Evolutionary conservation across 2,329 filamentous ascomycete genomes (phyloP), one percentile per base, ranked within the genome.

Genomic region (Clonostachys sp.): DNA sequence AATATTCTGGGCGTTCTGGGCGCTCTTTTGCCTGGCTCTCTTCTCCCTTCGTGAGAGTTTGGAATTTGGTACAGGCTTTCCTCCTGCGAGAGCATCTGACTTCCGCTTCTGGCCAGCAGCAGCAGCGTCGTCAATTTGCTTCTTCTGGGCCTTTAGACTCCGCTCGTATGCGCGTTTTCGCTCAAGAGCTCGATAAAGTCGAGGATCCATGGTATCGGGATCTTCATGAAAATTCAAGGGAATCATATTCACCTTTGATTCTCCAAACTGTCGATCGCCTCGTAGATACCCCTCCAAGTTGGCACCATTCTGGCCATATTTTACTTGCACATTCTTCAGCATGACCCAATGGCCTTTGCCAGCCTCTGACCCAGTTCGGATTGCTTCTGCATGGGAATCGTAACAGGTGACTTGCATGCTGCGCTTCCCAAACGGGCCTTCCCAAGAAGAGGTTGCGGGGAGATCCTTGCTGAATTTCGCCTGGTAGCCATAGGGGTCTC

Each of bases 241-340:
- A 12, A 66, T 65, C n/a, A 92, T 70, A 40, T 80, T 72, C n/a
- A 89, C 57, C 53, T 79, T 83, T 10, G 57, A 52, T 2, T 56
- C 55, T 30, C 24, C 24, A 30, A 10, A 30, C 24, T 30, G 24
- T 6, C 65, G 65, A 55, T 94, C 88, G 45, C 75, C 73, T 53
- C 86, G 83, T 18, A 96, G 63, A 46, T 73, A 80, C 3, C 87
- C 91, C 63, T 96, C 91, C 0, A 96, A 68, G 49, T 78, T 77
- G 5, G 63, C 60, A 24, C 62, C 70, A 42, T 75, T 72, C 44
- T 60, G 70, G 12, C 78, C 77, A 17, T 66, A 67, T 52, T 85
- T 89, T 52, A 90, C 74, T 17, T 85, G 85, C 5, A 95, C 74
- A 56, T 96, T 96, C 18, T 72, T 75, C 6, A 96, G 64, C 5